phyloP scores from a whole-genome alignment of 2,329 filamentous ascomycete species.

The Sarocladium kiliense region DNA sequence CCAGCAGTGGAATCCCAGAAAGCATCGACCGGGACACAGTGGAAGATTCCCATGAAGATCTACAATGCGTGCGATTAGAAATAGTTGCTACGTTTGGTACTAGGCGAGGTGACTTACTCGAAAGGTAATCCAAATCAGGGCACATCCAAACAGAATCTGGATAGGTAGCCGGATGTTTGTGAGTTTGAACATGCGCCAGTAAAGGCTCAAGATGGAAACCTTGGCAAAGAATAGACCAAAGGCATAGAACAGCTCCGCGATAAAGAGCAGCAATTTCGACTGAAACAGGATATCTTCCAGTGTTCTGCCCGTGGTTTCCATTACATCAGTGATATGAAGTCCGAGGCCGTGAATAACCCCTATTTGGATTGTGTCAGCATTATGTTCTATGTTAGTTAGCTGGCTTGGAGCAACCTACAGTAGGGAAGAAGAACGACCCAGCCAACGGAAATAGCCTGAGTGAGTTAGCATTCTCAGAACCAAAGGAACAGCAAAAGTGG shows the following conservation, averaged over 20 bases:
- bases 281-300: slow-evolving; percentile 2
- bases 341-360: slow-evolving; percentile 11
- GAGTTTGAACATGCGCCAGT: slow-evolving; percentile 18
- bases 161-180: slow-evolving; percentile 16
- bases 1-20: slow-evolving; percentile 22
- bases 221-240: slow-evolving; percentile 17
- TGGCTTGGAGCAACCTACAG: slow-evolving; percentile 9
- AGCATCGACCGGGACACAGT: slow-evolving; percentile 23
- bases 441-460: slow-evolving; percentile 9
- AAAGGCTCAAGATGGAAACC: slow-evolving; percentile 18
- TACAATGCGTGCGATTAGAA: slow-evolving; percentile 14
- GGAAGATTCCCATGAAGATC: slow-evolving; percentile 22
- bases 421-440: slow-evolving; percentile 12
- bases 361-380: slow-evolving; percentile 7
- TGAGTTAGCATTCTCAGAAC: slow-evolving; percentile 1
- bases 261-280: slow-evolving; percentile 9
- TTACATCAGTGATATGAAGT: slow-evolving; percentile 11
- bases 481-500: not conserved
- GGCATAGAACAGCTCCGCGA: slow-evolving; percentile 17
- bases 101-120: slow-evolving; percentile 12
- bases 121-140: slow-evolving; percentile 17
- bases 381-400: slow-evolving; percentile 3
- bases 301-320: not conserved
- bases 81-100: slow-evolving; percentile 9
- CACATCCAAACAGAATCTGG: slow-evolving; percentile 15